Evolutionary conservation across 108 stramenopile species (phyloP), one percentile per base, ranked within the genome.

Genomic region (Epipyxis sp.): DNA sequence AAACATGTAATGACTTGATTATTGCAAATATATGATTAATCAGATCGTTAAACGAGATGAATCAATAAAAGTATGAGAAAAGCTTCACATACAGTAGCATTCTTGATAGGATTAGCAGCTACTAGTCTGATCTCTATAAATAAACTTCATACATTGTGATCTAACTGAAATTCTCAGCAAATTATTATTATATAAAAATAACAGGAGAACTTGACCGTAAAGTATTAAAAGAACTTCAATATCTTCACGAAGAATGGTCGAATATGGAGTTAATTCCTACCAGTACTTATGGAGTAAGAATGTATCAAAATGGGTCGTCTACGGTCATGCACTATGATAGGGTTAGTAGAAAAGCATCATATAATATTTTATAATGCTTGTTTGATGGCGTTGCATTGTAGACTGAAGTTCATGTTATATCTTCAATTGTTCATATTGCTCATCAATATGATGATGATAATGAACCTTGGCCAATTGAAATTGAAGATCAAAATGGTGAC

Each of bases 391-490:
- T 50, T 20, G 13, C 46, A 20, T 20, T 20, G 20, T 20, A 50
- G 46, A 44, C 40, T 13, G 37, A 78, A 13, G 68, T 44, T 32
- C 67, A 69, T 34, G 69, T 78, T 3, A 71, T 78, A 29, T 69
- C 67, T 0, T 42, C 62, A 0, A 68, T 78, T 29, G 3, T 78
- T 32, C 78, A 78, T 45, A 10, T 78, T 32, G 69, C 32, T 37
- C 37, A 30, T 3, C 0, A 42, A 10, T 62, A 65, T 39, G 37
- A 6, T 6, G 50, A 39, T 35, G 71, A 74, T 6, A 69, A 35
- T 40, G 77, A 78, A 29, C 69, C 79, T 1, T 79, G 79, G 79
- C 79, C 79, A 10, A 3, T 79, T 20, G 16, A 41, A 1, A 79
- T 79, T 69, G 79, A 79, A 35, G 79, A 67, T 67, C 65, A 42